These are phyloP conservation scores for Ogataea zsoltii DNA, from an alignment of 805 yeast species.

Conservation along the genomic window DNA sequence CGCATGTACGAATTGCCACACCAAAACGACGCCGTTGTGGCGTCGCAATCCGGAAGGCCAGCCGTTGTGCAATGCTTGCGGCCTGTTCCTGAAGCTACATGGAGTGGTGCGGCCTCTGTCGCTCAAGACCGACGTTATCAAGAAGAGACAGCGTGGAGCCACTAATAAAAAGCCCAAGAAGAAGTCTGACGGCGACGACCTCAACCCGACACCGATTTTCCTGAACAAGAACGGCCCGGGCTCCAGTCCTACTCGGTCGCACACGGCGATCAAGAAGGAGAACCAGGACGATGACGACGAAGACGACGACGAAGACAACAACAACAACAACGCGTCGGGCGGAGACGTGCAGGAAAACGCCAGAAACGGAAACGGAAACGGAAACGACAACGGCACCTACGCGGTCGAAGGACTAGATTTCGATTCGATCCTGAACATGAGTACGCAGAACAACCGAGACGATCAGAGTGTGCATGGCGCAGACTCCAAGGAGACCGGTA, in stretches of 20 bases:
- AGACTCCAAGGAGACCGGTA: slow-evolving; percentile 3
- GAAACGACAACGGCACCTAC: neutral
- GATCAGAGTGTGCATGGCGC: neutral
- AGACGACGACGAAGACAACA: slow-evolving; percentile 7
- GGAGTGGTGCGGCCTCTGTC: slow-evolving; percentile 95
- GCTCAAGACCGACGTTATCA: slow-evolving; percentile 76
- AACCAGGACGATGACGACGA: slow-evolving; percentile 8
- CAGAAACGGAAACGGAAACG: neutral
- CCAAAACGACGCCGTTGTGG: slow-evolving; percentile 94
- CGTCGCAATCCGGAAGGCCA: slow-evolving; percentile 89
- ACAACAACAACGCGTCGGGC: neutral
- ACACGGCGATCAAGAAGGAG: slow-evolving; percentile 4
- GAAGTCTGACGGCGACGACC: slow-evolving; percentile 48
- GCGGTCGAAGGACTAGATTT: slow-evolving; percentile 23
- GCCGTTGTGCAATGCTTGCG: slow-evolving; percentile 96
- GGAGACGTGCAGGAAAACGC: neutral
- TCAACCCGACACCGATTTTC: slow-evolving; percentile 45
- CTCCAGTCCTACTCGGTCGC: slow-evolving; percentile 6
- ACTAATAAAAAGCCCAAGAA: slow-evolving; percentile 31
- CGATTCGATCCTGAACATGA: slow-evolving; percentile 23
- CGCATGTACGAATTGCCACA: slow-evolving; percentile 83
- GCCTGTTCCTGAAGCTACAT: slow-evolving; percentile 85
- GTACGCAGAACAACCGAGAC: neutral
- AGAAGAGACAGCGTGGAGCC: slow-evolving; percentile 75
- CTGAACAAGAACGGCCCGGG: slow-evolving; percentile 17